Evolutionary conservation across 176 grass and related monocot species (phyloP).

Genomic region (Bolboschoenus planiculmis): DNA sequence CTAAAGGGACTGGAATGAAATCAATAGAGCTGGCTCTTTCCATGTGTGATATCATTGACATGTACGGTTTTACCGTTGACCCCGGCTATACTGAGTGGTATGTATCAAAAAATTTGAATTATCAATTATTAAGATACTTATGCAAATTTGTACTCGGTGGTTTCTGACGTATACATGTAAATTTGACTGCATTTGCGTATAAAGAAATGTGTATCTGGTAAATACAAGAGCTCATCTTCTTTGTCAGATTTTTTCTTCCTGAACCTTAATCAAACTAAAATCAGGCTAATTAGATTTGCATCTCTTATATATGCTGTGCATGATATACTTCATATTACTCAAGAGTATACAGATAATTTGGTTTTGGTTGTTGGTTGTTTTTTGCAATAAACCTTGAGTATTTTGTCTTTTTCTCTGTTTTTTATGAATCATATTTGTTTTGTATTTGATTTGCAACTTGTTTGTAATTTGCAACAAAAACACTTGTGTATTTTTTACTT

Average conservation of each 20-base stretch:
- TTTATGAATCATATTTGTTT: background rate
- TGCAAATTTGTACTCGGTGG: background rate
- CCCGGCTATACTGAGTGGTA: conserved; percentile 95
- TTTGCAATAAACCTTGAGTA: background rate
- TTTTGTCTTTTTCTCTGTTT: background rate
- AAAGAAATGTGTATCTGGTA: background rate
- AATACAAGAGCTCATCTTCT: background rate
- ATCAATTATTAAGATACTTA: background rate
- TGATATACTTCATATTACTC: background rate
- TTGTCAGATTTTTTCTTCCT: background rate
- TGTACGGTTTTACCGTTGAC: conserved; percentile 96
- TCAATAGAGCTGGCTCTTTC: conserved; percentile 92
- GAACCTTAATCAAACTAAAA: background rate
- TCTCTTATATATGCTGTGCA: background rate
- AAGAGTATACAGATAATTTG: background rate
- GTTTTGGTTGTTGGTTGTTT: background rate
- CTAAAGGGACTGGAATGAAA: conserved; percentile 99
- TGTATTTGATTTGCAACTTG: background rate
- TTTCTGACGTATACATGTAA: background rate
- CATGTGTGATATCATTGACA: conserved; percentile 89
- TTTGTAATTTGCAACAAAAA: too few species aligned
- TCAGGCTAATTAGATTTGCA: background rate
- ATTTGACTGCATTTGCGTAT: background rate
- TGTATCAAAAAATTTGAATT: conserved; percentile 24
- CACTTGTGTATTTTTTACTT: background rate